phyloP scores from a whole-genome alignment of 768 basidiomycete genomes.

The Sistotremastrum suecicum region DNA sequence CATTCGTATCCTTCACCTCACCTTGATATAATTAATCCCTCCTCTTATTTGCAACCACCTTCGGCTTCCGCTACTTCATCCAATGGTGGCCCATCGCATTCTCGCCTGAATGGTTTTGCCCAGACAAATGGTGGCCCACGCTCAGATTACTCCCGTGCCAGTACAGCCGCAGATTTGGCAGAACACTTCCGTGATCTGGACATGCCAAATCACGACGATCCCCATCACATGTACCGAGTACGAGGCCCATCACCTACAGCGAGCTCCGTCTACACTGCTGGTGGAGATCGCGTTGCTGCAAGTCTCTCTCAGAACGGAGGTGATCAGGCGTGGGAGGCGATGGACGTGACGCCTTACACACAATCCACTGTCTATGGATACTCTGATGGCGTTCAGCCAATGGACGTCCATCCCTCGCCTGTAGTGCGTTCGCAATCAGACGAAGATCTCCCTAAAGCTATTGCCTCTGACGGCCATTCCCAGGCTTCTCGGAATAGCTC shows the following conservation, averaged over 20 bases:
- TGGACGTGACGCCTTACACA: conserved; percentile 9
- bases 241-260: conserved; percentile 6
- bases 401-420: conserved; percentile 38
- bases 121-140: background rate
- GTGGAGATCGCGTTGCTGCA: conserved; percentile 4
- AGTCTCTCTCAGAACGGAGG: background rate
- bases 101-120: conserved; percentile 5
- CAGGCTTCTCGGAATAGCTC: conserved; percentile 1
- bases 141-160: background rate
- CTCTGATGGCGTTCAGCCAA: conserved; percentile 21
- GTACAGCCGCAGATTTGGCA: background rate
- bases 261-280: conserved; percentile 3
- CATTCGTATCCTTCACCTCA: conserved; percentile 29
- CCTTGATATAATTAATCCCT: conserved; percentile 23
- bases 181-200: conserved; percentile 1
- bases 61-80: conserved; percentile 28
- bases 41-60: conserved; percentile 27
- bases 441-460: conserved; percentile 29
- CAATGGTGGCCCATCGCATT: conserved; percentile 40
- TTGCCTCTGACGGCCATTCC: background rate
- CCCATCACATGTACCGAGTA: background rate
- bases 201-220: conserved; percentile 1
- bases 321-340: background rate
- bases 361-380: background rate
- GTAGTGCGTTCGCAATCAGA: conserved; percentile 23